phyloP scores from a whole-genome alignment of 2,329 filamentous ascomycete species.

The Drechslerella stenobrocha region DNA sequence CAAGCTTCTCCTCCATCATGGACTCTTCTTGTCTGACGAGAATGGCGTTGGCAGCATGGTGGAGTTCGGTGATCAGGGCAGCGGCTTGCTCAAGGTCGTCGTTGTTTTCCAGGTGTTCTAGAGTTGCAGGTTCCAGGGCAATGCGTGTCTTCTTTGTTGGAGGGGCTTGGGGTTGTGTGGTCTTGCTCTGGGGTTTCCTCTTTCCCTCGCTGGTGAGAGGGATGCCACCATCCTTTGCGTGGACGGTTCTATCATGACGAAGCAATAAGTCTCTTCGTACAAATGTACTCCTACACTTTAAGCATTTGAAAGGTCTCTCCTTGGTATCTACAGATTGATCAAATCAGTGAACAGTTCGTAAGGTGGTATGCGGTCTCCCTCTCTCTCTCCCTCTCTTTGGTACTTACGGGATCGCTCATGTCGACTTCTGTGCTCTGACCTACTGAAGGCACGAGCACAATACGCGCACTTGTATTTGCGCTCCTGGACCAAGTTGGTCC shows the following conservation, averaged over 20 bases:
- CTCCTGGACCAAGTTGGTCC: slow-evolving; percentile 66
- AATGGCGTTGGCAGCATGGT: slow-evolving; percentile 86
- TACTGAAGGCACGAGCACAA: slow-evolving; percentile 94
- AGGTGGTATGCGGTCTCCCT: too few species aligned
- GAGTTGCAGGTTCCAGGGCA: slow-evolving; percentile 77
- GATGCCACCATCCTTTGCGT: slow-evolving; percentile 94
- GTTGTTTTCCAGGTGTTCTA: slow-evolving; percentile 90
- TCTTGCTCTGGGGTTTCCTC: slow-evolving; percentile 76
- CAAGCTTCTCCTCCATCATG: slow-evolving; percentile 55
- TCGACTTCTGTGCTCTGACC: slow-evolving; percentile 93
- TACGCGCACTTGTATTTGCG: slow-evolving; percentile 99
- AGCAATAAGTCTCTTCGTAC: slow-evolving; percentile 94
- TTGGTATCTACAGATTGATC: slow-evolving; percentile 74
- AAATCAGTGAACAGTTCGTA: slow-evolving; percentile 1
- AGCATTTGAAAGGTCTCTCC: slow-evolving; percentile 96
- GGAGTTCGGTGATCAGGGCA: slow-evolving; percentile 97
- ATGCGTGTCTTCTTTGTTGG: slow-evolving; percentile 57
- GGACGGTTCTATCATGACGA: slow-evolving; percentile 95
- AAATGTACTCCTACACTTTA: slow-evolving; percentile 97
- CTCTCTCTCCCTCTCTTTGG: too few species aligned
- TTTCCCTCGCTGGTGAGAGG: slow-evolving; percentile 94
- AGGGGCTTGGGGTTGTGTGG: slow-evolving; percentile 57
- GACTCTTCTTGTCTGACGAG: slow-evolving; percentile 63
- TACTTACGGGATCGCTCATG: slow-evolving; percentile 97
- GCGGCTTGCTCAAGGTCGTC: slow-evolving; percentile 96